Conservation (phyloP, 495 filamentous ascomycete species). For the Aspergillus saccharolyticus region DNA sequence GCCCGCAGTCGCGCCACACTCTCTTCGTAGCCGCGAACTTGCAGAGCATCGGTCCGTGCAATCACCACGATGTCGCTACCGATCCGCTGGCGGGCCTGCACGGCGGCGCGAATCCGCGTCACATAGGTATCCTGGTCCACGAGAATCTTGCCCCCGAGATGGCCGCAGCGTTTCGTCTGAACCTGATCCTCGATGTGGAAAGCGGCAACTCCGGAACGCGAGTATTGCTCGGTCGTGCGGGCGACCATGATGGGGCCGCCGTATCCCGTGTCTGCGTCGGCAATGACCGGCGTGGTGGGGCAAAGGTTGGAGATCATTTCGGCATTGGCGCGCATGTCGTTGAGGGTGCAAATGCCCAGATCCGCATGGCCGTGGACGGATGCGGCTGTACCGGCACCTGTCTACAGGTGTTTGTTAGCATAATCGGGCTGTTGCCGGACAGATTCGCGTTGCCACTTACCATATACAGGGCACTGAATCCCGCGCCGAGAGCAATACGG, state of each 20-base stretch:
- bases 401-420: constrained; percentile 28
- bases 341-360: constrained; percentile 53
- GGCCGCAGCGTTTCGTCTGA: constrained; percentile 62
- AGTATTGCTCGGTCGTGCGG: constrained; percentile 58
- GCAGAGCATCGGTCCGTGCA: constrained; percentile 63
- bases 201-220: constrained; percentile 59
- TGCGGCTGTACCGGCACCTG: constrained; percentile 63
- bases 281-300: constrained; percentile 52
- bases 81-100: constrained; percentile 44
- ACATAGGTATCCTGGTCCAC: constrained; percentile 49
- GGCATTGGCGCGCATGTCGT: constrained; percentile 42
- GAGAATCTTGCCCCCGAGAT: constrained; percentile 58
- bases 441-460: constrained; percentile 17
- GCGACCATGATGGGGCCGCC: constrained; percentile 62
- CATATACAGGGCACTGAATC: constrained; percentile 66
- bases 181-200: constrained; percentile 74
- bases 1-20: constrained; percentile 50
- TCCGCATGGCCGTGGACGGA: constrained; percentile 65
- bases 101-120: constrained; percentile 54
- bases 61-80: constrained; percentile 62
- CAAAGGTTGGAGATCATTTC: constrained; percentile 41
- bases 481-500: constrained; percentile 55
- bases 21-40: constrained; percentile 57
- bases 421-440: neutral
- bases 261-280: constrained; percentile 67